These are phyloP conservation scores for Microcyclospora pomicola DNA, from an alignment of 2,329 filamentous ascomycete species.

Conservation along the genomic window DNA sequence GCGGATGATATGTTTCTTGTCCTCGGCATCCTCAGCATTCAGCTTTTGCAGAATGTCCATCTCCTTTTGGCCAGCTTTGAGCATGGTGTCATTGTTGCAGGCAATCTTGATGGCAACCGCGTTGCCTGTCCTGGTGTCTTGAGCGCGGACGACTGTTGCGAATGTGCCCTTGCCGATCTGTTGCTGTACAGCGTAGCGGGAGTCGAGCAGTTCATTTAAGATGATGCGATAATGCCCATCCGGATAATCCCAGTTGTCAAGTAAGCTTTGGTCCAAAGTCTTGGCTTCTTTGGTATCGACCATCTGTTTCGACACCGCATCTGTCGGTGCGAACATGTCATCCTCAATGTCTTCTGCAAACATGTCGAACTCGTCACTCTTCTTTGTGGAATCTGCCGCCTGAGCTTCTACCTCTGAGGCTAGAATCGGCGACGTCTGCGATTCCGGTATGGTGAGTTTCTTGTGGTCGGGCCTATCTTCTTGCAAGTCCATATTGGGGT, in stretches of 20 bases:
- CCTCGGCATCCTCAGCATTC: slow-evolving; percentile 69
- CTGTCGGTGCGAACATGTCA: slow-evolving; percentile 74
- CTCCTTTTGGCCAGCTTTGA: slow-evolving; percentile 85
- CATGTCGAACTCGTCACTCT: slow-evolving; percentile 47
- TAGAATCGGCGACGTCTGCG: neutral
- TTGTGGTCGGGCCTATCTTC: slow-evolving; percentile 44
- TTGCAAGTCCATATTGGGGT: slow-evolving; percentile 76
- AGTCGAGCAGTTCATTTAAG: slow-evolving; percentile 76
- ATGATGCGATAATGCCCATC: slow-evolving; percentile 96
- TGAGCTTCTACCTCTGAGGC: neutral
- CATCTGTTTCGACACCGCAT: slow-evolving; percentile 29
- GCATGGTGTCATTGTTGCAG: slow-evolving; percentile 62
- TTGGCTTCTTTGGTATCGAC: slow-evolving; percentile 39
- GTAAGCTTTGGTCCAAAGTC: slow-evolving; percentile 55
- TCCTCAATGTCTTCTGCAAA: slow-evolving; percentile 53
- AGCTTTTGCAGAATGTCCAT: slow-evolving; percentile 86
- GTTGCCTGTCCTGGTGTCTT: slow-evolving; percentile 54
- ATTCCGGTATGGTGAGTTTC: slow-evolving; percentile 15
- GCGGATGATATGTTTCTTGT: slow-evolving; percentile 82
- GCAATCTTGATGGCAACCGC: slow-evolving; percentile 97
- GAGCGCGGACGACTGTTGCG: slow-evolving; percentile 82
- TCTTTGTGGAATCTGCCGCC: slow-evolving; percentile 12
- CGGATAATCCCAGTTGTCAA: slow-evolving; percentile 86
- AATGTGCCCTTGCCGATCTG: slow-evolving; percentile 90
- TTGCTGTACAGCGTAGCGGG: slow-evolving; percentile 77